Evolutionary conservation across 2,329 filamentous ascomycete genomes (phyloP).

Genomic region (Hypoxylon sp.): DNA sequence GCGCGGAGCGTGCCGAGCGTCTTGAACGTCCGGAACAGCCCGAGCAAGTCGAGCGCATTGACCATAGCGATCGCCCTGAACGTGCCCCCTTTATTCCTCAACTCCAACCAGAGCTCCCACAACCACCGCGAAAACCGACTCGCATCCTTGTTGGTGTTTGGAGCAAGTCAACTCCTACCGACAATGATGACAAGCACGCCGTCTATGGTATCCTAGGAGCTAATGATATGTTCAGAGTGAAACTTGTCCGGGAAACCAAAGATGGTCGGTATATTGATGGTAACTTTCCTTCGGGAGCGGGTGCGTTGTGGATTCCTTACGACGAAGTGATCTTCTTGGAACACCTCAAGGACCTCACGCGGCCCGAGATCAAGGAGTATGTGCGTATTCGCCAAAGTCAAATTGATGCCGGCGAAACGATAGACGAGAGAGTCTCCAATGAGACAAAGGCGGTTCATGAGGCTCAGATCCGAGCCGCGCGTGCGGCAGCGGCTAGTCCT

Average conservation of each 20-base stretch:
- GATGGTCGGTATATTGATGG: conserved; percentile 71
- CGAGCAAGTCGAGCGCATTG: conserved; percentile 10
- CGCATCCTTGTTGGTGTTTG: conserved; percentile 73
- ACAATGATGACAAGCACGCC: conserved; percentile 69
- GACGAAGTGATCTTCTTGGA: conserved; percentile 73
- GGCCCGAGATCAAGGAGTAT: conserved; percentile 74
- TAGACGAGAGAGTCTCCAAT: conserved; percentile 64
- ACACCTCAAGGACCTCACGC: conserved; percentile 65
- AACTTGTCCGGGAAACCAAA: conserved; percentile 71
- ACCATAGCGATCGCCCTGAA: conserved; percentile 42
- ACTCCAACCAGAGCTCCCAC: conserved; percentile 21
- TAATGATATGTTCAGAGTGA: conserved; percentile 76
- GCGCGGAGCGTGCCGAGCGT: conserved; percentile 37
- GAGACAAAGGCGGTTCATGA: conserved; percentile 67
- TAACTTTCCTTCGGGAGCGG: conserved; percentile 73
- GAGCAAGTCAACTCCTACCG: conserved; percentile 66
- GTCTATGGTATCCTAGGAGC: conserved; percentile 74
- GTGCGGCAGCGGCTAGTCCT: conserved; percentile 42
- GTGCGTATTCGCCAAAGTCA: conserved; percentile 73
- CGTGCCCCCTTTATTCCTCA: conserved; percentile 36
- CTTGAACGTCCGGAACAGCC: conserved; percentile 43
- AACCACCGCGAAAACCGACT: conserved; percentile 62
- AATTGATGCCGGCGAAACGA: conserved; percentile 67
- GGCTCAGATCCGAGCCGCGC: conserved; percentile 62
- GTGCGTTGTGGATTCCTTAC: conserved; percentile 73